Base-by-base conservation (phyloP, 768 basidiomycete genomes). In the Pleurotus tuoliensis region DNA sequence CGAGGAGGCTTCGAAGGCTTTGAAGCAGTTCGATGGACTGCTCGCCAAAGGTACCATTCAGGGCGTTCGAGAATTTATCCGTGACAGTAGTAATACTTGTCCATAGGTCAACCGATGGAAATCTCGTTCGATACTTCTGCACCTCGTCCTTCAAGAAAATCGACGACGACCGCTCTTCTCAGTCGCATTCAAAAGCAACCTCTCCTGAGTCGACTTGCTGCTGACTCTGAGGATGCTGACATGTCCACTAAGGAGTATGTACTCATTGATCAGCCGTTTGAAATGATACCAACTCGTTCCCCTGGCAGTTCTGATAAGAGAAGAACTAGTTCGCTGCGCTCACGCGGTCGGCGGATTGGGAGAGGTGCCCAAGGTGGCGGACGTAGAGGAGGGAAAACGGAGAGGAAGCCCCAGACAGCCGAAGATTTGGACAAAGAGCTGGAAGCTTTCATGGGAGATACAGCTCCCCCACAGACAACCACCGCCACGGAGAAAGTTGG, bases 361-460 rank as follows among this genome's bases (percentile, higher is more conserved):
- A 34, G 51, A 18, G n/a, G 20, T 41, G 51, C 37, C 5, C 16
- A 22, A 18, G 16, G 51, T 9, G 16, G 51, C 1, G 25, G 39
- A 4, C 12, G 59, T 22, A 65, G 65, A 4, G 61, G 63, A 8
- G 46, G 61, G 20, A 67, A 59, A 59, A 64, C 66, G 47, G 69
- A 69, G 18, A 73, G 79, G 64, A 84, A 86, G 71, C 77, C 81
- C 3, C 85, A 90, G 71, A 89, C 89, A 1, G 89, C 83, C 6
- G 88, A 86, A 57, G 90, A 96, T 62, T 72, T 97, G 58, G 94
- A 97, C 69, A 86, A 81, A 68, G 94, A 97, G 71, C 68, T 97
- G 58, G 94, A 97, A 61, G 82, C 86, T 3, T 92, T 91, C 63
- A 90, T 92, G 90, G 83, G 80, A 6, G 87, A 87, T 62, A 71